Percentiles rank a stretch among this genome's conserved stretches.
phyloP scores from a whole-genome alignment of 2,329 filamentous ascomycete species.

The Epichloe elymi region DNA sequence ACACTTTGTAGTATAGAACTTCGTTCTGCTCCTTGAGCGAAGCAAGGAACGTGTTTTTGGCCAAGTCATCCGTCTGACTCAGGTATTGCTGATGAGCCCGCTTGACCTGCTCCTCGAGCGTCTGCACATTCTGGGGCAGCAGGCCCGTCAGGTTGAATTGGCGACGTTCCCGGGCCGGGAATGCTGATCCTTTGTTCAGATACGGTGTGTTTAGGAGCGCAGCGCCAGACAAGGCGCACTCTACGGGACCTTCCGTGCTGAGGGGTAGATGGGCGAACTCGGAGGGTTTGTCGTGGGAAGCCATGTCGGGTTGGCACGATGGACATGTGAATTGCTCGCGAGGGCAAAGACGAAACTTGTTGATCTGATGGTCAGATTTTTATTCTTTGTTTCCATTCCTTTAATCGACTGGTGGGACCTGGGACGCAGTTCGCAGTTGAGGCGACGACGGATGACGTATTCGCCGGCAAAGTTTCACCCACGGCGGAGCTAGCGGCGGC shows the following conservation, averaged over 20 bases:
- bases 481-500: too few relatives aligned
- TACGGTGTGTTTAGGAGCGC: conserved; percentile 23
- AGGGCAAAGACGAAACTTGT: too few relatives aligned
- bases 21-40: conserved; percentile 78
- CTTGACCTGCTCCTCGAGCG: conserved; percentile 60
- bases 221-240: conserved; percentile 23
- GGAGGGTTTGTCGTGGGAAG: conserved; percentile 4
- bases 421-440: background rate
- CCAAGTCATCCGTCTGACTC: conserved; percentile 47
- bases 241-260: conserved; percentile 22
- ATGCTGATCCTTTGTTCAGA: conserved; percentile 75
- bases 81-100: conserved; percentile 73
- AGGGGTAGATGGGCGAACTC: conserved; percentile 21
- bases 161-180: conserved; percentile 53
- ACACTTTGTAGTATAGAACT: conserved; percentile 64
- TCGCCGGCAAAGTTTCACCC: background rate
- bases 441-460: background rate
- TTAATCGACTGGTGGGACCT: background rate
- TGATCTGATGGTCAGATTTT: too few relatives aligned
- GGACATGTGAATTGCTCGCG: too few relatives aligned
- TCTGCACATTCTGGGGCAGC: conserved; percentile 59
- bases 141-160: conserved; percentile 60
- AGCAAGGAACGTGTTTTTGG: conserved; percentile 80
- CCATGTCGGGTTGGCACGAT: background rate
- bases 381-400: too few relatives aligned